Percentiles rank a stretch among this genome's conserved stretches.
Evolutionary conservation across 306 rosid genomes (phyloP).

Genomic region (Prunus mongolica): DNA sequence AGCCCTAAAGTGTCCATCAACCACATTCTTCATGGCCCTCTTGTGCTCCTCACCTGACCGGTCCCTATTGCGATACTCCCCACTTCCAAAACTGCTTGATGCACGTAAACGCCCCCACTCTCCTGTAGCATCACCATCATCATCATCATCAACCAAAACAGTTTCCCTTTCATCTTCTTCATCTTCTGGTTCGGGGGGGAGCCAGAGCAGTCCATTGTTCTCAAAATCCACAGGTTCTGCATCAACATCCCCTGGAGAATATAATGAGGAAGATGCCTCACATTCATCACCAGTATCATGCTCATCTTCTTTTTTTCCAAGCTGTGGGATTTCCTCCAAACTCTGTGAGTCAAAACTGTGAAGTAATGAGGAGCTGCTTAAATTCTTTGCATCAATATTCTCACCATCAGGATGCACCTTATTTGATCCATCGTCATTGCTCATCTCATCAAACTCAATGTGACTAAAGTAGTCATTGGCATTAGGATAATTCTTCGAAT

Average conservation of each 20-base stretch:
- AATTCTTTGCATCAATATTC: conserved; percentile 26
- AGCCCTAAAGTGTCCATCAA: conserved; percentile 94
- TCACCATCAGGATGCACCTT: conserved; percentile 48
- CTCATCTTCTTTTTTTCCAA: conserved; percentile 50
- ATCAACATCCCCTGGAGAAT: conserved; percentile 46
- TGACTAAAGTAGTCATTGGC: conserved; percentile 55
- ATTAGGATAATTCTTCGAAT: conserved; percentile 49
- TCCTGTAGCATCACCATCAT: conserved; percentile 59
- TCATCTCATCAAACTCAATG: conserved; percentile 50
- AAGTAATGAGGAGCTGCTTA: conserved; percentile 38
- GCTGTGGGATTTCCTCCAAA: conserved; percentile 40
- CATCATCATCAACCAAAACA: conserved; percentile 63
- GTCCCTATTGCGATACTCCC: conserved; percentile 62
- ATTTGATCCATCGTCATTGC: conserved; percentile 45
- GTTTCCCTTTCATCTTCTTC: conserved; percentile 86
- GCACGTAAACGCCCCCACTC: conserved; percentile 71
- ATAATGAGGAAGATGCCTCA: conserved; percentile 61
- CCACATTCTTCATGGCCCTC: conserved; percentile 73
- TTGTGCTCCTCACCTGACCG: conserved; percentile 73
- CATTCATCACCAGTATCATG: conserved; percentile 53
- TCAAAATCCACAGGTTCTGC: conserved; percentile 88
- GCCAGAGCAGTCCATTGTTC: conserved; percentile 93
- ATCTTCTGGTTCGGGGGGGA: conserved; percentile 96
- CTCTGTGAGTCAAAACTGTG: conserved; percentile 46
- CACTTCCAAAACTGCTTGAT: conserved; percentile 76